Evolutionary conservation across 2,329 filamentous ascomycete species (phyloP), one percentile per base, ranked within the genome.

Genomic region (Zymoseptoria ardabiliae): DNA sequence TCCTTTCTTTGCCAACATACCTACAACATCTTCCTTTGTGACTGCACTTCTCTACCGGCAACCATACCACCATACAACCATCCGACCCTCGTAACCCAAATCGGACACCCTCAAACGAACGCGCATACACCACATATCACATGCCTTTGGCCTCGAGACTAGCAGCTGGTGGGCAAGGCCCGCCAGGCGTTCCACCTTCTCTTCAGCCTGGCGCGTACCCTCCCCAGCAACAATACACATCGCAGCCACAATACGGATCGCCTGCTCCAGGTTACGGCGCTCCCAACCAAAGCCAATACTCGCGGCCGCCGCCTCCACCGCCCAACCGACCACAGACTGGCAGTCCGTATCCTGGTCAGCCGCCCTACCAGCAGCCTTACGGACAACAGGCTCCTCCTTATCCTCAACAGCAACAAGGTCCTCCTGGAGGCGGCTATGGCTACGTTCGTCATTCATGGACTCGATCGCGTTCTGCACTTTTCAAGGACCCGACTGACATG

Each of bases 151-250:
- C 66, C 35, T 68, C 66, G 53, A 65, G 67, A 57, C 65, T 68
- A 50, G 66, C 68, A 20, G 66, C 68, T 22, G 65, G 66, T 51
- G 67, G 68, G 50, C 63, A 63, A 45, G 65, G 60, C 55, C 68
- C 70, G 55, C 74, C 76, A 61, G 71, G 73, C 45, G 74, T 76
- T 60, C 77, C 78, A 57, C 73, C 76, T 53, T 76, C 76, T 58
- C 71, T 76, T 50, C 76, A 75, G 59, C 70, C 73, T 9, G 66
- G 63, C 23, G 62, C 57, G 64, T 74, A 54, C 57, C 63, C 65
- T 41, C 65, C 59, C 53, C 66, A 65, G 59, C 60, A 56, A 60
- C 58, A 45, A 57, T 61, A 56, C 20, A 53, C 57, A 21, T 56
- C 48, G 25, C 56, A 60, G 8, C 61, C 59, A 25, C 60, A 60